Evolutionary conservation across 164 flowering plant species (phyloP).

Genomic region (Cinnamomum micranthum): DNA sequence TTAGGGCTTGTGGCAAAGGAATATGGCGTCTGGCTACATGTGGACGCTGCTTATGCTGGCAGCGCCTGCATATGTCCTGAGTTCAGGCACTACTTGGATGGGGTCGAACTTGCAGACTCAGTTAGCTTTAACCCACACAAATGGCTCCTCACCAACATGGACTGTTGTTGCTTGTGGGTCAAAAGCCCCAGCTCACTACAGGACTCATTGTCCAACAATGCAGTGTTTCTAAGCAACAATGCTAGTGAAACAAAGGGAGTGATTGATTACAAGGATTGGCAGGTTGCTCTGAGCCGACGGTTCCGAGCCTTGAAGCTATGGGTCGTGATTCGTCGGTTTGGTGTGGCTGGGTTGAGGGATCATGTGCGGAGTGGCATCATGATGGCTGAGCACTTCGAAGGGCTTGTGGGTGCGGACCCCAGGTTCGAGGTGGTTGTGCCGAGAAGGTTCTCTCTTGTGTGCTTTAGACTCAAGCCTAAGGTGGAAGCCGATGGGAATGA

Average conservation of each 20-base stretch:
- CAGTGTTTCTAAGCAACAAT: constrained; percentile 50
- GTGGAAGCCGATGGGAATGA: too few species aligned
- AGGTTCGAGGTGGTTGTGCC: constrained; percentile 56
- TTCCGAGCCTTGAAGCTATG: too few species aligned
- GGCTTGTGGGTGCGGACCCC: constrained; percentile 28
- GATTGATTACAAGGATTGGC: constrained; percentile 72
- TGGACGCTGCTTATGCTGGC: constrained; percentile 32
- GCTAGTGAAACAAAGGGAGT: constrained; percentile 40
- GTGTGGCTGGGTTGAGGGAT: constrained; percentile 3
- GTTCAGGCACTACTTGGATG: constrained; percentile 11
- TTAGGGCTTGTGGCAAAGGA: constrained; percentile 39
- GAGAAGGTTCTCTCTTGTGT: constrained; percentile 41
- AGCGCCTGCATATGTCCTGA: too few species aligned
- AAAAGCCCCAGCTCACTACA: constrained; percentile 22
- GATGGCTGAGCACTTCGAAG: constrained; percentile 46
- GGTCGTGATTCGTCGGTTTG: too few species aligned
- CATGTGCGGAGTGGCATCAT: constrained; percentile 42
- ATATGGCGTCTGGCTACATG: constrained; percentile 51
- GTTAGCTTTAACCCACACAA: constrained; percentile 55
- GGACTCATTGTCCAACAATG: constrained; percentile 34
- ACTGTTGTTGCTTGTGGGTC: constrained; percentile 64
- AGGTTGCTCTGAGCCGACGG: constrained; percentile 30
- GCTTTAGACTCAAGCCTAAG: constrained; percentile 20
- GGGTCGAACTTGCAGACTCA: constrained; percentile 49
- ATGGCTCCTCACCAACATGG: constrained; percentile 52